Evolutionary conservation across 208 protist species (phyloP).

Genomic region (Acanthamoeba lenticulata): DNA sequence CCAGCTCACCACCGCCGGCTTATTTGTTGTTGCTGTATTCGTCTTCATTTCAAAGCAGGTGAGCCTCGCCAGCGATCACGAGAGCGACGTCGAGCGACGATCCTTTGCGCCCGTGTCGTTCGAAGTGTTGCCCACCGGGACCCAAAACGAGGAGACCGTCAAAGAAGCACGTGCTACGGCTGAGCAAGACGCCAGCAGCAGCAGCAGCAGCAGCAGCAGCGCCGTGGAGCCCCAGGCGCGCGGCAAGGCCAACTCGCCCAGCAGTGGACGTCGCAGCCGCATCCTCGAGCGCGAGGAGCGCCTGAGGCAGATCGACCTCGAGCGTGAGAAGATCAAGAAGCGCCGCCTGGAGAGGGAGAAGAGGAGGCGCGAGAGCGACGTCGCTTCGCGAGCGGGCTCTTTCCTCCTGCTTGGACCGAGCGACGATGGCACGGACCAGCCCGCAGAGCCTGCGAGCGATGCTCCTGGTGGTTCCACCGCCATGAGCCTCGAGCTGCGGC

Average conservation of each 20-base stretch:
- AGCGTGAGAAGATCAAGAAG: background rate
- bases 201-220: no score
- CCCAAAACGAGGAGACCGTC: no score
- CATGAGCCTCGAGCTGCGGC: background rate
- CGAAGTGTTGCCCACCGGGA: background rate
- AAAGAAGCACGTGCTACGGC: no score
- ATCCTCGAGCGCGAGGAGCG: background rate
- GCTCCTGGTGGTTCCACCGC: background rate
- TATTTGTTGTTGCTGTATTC: background rate
- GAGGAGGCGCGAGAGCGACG: background rate
- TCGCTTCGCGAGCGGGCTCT: no score
- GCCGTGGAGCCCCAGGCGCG: background rate
- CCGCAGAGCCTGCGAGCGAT: background rate
- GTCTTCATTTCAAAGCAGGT: background rate
- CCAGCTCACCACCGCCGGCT: no score
- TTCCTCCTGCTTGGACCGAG: no score
- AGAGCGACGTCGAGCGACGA: constrained; percentile 7
- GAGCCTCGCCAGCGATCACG: background rate
- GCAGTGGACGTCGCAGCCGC: background rate
- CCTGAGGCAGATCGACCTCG: background rate
- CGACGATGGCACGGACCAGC: no score
- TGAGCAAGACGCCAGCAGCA: no score
- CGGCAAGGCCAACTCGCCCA: background rate
- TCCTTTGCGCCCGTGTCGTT: background rate
- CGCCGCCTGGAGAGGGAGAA: background rate